A percentile compares a stretch with the other conserved stretches of the same genome.
phyloP scores from a whole-genome alignment of 108 stramenopile genomes.

The Cyclotella baltica region DNA sequence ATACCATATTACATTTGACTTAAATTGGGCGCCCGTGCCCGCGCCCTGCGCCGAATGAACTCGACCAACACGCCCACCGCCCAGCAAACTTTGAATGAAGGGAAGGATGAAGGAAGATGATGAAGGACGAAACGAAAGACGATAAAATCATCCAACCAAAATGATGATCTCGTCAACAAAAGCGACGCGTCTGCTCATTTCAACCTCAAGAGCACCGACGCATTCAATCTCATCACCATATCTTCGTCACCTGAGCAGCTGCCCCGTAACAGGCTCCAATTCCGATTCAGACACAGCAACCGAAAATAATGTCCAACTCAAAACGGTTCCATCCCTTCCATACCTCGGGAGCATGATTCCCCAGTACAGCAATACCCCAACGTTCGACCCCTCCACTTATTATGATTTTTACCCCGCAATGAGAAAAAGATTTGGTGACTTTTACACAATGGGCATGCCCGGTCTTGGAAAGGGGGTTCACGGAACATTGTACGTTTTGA shows the following conservation, averaged over 20 bases:
- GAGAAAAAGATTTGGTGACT: slow-evolving; percentile 33
- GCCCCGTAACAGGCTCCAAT: slow-evolving; percentile 5
- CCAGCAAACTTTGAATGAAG: too few species aligned
- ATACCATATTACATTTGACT: too few species aligned
- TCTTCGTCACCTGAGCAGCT: slow-evolving; percentile 19
- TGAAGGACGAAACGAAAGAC: too few species aligned
- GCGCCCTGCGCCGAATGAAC: too few species aligned
- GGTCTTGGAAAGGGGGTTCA: slow-evolving; percentile 28
- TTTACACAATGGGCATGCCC: slow-evolving; percentile 39
- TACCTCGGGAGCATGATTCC: slow-evolving; percentile 39
- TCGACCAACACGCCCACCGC: too few species aligned
- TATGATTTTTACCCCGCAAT: slow-evolving; percentile 33
- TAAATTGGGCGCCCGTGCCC: too few species aligned
- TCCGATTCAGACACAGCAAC: background rate
- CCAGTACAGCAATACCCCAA: slow-evolving; percentile 3
- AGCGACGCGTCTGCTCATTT: too few species aligned
- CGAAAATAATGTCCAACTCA: slow-evolving; percentile 1
- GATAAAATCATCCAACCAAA: too few species aligned
- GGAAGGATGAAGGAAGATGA: too few species aligned
- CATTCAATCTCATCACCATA: too few species aligned
- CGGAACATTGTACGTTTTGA: slow-evolving; percentile 26
- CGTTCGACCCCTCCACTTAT: background rate
- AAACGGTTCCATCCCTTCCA: slow-evolving; percentile 34
- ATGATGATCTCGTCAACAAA: too few species aligned
- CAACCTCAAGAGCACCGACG: too few species aligned